Evolutionary conservation across 2,329 filamentous ascomycete genomes (phyloP).

Genomic region (Alternaria angustiovoidea): DNA sequence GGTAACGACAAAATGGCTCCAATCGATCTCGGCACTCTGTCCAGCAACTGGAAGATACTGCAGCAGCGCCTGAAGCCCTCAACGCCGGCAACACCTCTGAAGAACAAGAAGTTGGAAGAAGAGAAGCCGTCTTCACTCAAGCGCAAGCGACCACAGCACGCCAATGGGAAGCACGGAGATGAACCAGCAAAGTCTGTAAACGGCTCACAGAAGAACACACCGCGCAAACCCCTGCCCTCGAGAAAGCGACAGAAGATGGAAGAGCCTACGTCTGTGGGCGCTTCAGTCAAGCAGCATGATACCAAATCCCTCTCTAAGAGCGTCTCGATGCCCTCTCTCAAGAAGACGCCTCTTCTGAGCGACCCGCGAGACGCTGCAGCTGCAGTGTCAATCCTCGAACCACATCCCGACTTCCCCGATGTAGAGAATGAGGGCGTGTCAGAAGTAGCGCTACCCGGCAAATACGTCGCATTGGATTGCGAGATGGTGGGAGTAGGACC

Average conservation of each 20-base stretch:
- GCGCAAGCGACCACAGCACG: conserved; percentile 42
- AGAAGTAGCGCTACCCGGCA: conserved; percentile 74
- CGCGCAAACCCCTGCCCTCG: conserved; percentile 27
- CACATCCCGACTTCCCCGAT: conserved; percentile 51
- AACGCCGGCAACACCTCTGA: conserved; percentile 39
- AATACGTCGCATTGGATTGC: conserved; percentile 93
- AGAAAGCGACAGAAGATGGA: conserved; percentile 52
- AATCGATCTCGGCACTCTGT: conserved; percentile 54
- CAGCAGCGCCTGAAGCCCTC: conserved; percentile 64
- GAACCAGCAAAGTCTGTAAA: conserved; percentile 40
- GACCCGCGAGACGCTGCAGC: conserved; percentile 64
- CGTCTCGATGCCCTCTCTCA: conserved; percentile 45
- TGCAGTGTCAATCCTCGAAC: conserved; percentile 59
- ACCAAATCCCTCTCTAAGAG: conserved; percentile 55
- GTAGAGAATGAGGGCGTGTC: conserved; percentile 55
- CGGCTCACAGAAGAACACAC: conserved; percentile 37
- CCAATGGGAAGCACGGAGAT: conserved; percentile 29
- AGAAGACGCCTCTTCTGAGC: conserved; percentile 58
- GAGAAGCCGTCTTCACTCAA: conserved; percentile 40
- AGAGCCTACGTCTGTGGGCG: conserved; percentile 43
- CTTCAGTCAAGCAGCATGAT: conserved; percentile 43
- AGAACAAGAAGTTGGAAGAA: conserved; percentile 34
- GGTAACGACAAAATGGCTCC: conserved; percentile 45
- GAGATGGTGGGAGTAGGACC: conserved; percentile 94
- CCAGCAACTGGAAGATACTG: conserved; percentile 79